Percentiles rank a stretch among this genome's conserved stretches.
phyloP scores from a whole-genome alignment of 352 stramenopile species.

The Elongisporangium undulatum region DNA sequence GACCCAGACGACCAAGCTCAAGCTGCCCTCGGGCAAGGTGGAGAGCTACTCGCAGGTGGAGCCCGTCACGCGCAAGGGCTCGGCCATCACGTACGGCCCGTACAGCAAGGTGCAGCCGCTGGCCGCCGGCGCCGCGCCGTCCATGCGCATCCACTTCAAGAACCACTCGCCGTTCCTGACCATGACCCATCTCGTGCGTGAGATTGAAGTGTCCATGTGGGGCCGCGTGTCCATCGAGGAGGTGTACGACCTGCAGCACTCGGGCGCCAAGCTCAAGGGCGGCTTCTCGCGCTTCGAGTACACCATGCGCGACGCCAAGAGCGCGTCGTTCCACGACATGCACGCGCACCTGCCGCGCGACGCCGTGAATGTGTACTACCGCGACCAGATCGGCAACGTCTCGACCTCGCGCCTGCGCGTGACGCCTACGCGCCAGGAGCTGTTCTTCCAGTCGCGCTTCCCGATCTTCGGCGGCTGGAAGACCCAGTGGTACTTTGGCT shows the following conservation, averaged over 20 bases:
- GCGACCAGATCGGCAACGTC: constrained; percentile 89
- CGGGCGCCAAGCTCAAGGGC: constrained; percentile 77
- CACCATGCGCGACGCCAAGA: constrained; percentile 46
- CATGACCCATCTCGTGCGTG: constrained; percentile 74
- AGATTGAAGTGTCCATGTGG: constrained; percentile 91
- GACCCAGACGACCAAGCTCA: constrained; percentile 84
- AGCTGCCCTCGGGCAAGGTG: constrained; percentile 68
- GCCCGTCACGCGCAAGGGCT: constrained; percentile 68
- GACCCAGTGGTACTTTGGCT: constrained; percentile 86
- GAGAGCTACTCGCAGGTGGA: constrained; percentile 62
- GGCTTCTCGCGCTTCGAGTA: constrained; percentile 89
- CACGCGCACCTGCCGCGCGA: constrained; percentile 62
- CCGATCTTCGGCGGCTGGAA: constrained; percentile 89
- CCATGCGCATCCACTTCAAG: constrained; percentile 76
- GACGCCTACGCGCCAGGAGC: constrained; percentile 46
- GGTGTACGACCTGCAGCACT: constrained; percentile 85
- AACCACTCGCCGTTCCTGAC: constrained; percentile 87
- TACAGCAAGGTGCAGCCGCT: constrained; percentile 62
- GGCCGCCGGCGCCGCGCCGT: constrained; percentile 17
- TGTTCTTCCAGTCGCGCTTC: constrained; percentile 84
- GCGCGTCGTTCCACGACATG: constrained; percentile 79
- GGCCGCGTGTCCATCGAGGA: constrained; percentile 85
- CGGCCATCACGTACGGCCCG: constrained; percentile 70
- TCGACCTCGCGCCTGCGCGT: constrained; percentile 72
- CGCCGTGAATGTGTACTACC: constrained; percentile 88